Base-by-base conservation (phyloP, 2,329 filamentous ascomycete species). In the Trichoderma semiorbis region DNA sequence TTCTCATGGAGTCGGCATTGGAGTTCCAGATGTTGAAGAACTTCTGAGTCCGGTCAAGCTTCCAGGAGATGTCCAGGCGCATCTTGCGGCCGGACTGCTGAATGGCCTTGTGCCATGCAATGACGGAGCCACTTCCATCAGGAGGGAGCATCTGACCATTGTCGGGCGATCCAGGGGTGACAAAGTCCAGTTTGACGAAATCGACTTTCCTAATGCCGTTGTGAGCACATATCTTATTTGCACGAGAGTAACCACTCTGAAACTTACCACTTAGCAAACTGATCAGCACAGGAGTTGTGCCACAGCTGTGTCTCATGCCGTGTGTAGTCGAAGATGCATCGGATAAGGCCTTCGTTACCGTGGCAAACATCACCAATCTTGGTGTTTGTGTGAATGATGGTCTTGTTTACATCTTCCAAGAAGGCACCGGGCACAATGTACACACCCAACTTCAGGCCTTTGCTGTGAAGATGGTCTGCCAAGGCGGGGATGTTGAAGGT, bases 371-470 rank as follows among this genome's bases (percentile, higher is more conserved):
- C 74, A 5, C 71, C 63, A 21, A 75, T 75, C 36, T 71, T 73
- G 47, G 64, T 72, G 34, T 67, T 66, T 5, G 74, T 75, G 26
- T 68, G 61, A 14, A 73, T 62, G 18, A 75, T 74, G 4, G 73
- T 75, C 71, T 75, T 75, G 69, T 73, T 55, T 4, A 73, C 62
- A 12, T 75, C 74, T 6, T 67, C 71, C 16, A 72, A 34, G 32
- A 75, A 75, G 28, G 74, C 74, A 12, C 74, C 74, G 10, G 74
- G 74, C 18, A 75, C 74, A 32, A 75, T 69, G 47, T 75, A 75
- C 30, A 75, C 39, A 6, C 74, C 74, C 28, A 75, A 36, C 67
- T 73, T 69, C 30, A 75, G 39, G 10, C 72, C 72, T 39, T 74
- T 70, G 69, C 69, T 69, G 69, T 75, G 74, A 28, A 75, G 69